These are phyloP conservation scores for Trametes coccinea DNA, from an alignment of 768 basidiomycete species.

Conservation along the genomic window DNA sequence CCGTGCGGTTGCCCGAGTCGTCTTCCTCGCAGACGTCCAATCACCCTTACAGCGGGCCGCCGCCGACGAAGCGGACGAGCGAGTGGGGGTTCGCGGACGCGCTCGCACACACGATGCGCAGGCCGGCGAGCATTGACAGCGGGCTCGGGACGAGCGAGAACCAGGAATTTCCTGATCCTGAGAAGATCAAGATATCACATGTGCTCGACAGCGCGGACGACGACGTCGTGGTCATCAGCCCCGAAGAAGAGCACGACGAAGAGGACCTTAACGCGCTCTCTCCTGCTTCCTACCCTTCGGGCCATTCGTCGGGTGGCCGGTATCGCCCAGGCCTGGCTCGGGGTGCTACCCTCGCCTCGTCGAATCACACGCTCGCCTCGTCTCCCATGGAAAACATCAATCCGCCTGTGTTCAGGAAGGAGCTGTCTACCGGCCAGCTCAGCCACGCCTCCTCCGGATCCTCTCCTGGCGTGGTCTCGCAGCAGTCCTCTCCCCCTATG, in stretches of 20 bases:
- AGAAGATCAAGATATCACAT: background rate
- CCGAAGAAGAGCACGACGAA: background rate
- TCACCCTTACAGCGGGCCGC: constrained; percentile 24
- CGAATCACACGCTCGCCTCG: constrained; percentile 30
- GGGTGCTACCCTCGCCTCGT: constrained; percentile 16
- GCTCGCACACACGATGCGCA: constrained; percentile 48
- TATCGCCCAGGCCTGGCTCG: constrained; percentile 19
- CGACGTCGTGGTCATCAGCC: constrained; percentile 10
- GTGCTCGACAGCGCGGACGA: constrained; percentile 6
- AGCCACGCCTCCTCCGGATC: constrained; percentile 27
- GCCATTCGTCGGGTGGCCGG: background rate
- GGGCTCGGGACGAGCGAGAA: constrained; percentile 49
- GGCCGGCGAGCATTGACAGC: constrained; percentile 40
- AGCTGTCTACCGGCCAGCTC: constrained; percentile 8
- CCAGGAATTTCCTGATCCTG: constrained; percentile 3
- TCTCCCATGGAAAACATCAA: constrained; percentile 29
- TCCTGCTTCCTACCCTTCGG: background rate
- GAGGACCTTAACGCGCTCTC: constrained; percentile 6
- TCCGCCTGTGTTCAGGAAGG: constrained; percentile 29
- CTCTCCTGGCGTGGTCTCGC: constrained; percentile 32
- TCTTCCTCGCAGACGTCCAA: constrained; percentile 16
- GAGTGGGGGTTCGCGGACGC: constrained; percentile 63
- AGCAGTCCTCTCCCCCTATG: constrained; percentile 40
- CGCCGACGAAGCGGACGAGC: constrained; percentile 41
- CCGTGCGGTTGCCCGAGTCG: constrained; percentile 29